phyloP scores from a whole-genome alignment of 805 yeast genomes.

The Candida ulmi region DNA sequence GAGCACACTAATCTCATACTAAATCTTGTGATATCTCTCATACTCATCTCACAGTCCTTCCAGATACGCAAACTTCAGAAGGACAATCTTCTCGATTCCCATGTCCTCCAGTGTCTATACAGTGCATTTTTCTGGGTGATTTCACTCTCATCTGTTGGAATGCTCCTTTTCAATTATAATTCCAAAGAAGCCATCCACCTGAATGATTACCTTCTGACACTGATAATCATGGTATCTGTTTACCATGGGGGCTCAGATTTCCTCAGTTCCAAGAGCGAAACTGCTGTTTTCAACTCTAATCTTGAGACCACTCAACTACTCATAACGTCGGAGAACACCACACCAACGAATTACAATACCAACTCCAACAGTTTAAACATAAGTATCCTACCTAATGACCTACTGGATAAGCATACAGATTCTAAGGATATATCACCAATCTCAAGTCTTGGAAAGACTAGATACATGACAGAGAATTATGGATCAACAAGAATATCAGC shows the following conservation, averaged over 20 bases:
- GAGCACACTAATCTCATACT: background rate
- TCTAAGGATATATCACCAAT: conserved; percentile 7
- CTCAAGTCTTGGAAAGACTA: conserved; percentile 1
- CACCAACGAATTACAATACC: background rate
- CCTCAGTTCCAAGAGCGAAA: background rate
- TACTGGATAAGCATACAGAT: background rate
- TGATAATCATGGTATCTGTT: too few relatives aligned
- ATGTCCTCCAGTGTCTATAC: background rate
- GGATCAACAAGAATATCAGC: conserved; percentile 3
- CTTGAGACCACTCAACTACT: background rate
- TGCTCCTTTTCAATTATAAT: background rate
- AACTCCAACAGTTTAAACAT: background rate
- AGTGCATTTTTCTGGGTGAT: background rate
- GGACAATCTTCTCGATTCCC: background rate
- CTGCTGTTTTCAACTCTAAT: background rate
- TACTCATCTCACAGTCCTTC: background rate
- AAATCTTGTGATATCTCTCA: background rate
- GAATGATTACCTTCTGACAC: too few relatives aligned
- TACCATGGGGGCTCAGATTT: too few relatives aligned
- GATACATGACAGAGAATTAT: conserved; percentile 1
- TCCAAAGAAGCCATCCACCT: background rate
- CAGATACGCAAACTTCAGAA: background rate
- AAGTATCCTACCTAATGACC: too few relatives aligned
- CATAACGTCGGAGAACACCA: background rate
- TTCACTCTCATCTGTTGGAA: background rate